These are phyloP conservation scores for Nannochloropsis gaditana DNA, from an alignment of 108 stramenopile genomes.

Conservation along the genomic window DNA sequence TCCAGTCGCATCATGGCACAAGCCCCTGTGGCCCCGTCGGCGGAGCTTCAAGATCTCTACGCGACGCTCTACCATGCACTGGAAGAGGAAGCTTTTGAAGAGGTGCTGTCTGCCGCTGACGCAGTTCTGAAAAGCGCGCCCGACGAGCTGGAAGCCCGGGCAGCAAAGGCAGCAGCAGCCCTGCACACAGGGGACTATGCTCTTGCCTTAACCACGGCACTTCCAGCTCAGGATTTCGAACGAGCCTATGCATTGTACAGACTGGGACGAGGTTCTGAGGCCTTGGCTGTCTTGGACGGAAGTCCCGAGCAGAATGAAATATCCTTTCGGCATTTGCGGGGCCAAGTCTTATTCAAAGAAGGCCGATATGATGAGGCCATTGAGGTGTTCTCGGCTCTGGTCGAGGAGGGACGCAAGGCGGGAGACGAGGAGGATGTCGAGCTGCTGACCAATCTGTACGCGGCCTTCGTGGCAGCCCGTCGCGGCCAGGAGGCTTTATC, in stretches of 20 bases:
- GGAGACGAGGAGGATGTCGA: constrained; percentile 13
- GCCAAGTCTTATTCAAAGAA: constrained; percentile 28
- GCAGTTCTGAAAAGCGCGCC: background rate
- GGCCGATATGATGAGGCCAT: constrained; percentile 28
- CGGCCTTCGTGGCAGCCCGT: constrained; percentile 31
- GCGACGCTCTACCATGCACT: background rate
- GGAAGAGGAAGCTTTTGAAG: background rate
- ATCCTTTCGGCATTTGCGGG: constrained; percentile 32
- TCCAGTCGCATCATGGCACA: no score
- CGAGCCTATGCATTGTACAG: constrained; percentile 42
- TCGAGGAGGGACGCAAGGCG: background rate
- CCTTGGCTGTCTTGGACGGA: constrained; percentile 20
- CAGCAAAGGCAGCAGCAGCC: background rate
- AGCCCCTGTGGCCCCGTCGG: background rate
- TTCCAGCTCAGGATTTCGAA: constrained; percentile 27
- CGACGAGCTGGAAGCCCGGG: background rate
- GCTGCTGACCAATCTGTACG: constrained; percentile 22
- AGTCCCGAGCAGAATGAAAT: background rate
- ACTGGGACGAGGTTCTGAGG: constrained; percentile 30
- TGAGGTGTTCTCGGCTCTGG: constrained; percentile 12
- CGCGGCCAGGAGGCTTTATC: constrained; percentile 27
- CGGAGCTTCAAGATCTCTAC: background rate
- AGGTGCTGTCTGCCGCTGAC: background rate
- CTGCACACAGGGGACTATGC: constrained; percentile 6
- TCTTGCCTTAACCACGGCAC: constrained; percentile 12